Base-by-base conservation (phyloP, 2,329 filamentous ascomycete species). In the Diaporthe destruens region DNA sequence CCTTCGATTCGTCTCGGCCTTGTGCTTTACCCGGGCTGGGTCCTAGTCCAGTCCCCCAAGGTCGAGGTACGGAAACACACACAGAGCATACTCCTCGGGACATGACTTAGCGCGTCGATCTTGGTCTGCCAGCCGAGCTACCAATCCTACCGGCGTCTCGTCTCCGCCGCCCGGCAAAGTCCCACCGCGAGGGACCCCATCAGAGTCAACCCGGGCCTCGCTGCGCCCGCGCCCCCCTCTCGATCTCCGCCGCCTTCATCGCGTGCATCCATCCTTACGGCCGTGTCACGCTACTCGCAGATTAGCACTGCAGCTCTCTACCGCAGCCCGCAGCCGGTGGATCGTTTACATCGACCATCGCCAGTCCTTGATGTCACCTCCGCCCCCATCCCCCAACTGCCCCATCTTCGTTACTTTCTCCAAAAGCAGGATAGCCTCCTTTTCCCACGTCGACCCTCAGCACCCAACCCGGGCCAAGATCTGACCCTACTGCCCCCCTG, bases 401-500 rank as follows among this genome's bases (percentile, higher is more conserved):
- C 39, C 54, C 63, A 39, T 34, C 20, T 59, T 72, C 69, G 69
- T 74, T 29, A 67, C 55, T 72, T 71, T 70, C 32, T 53, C 70
- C 70, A 29, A 56, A 74, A 67, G 14, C 18, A 70, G 72, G 18
- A 72, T 72, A 74, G 69, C 61, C 42, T 39, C 25, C 34, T 42
- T 39, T 44, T 8, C 16, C 29, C 55, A 25, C 32, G 23, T 51
- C 42, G 54, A 49, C 53, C 44, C 42, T 49, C 44, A 47, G 18
- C 67, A 29, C 23, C 67, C 67, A 59, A 49, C 32, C 67, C 18
- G 67, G 39, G 39, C 44, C 53, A 69, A 69, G 32, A 57, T 51
- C 53, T 57, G 66, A 56, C 7, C 66, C 56, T 23, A 11, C 9
- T 29, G 2, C 39, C 16, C 39, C 34, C 51, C 66, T 69, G 25